Evolutionary conservation across 495 filamentous ascomycete genomes (phyloP), one percentile per base, ranked within the genome.

Genomic region (Xylaria venustula): DNA sequence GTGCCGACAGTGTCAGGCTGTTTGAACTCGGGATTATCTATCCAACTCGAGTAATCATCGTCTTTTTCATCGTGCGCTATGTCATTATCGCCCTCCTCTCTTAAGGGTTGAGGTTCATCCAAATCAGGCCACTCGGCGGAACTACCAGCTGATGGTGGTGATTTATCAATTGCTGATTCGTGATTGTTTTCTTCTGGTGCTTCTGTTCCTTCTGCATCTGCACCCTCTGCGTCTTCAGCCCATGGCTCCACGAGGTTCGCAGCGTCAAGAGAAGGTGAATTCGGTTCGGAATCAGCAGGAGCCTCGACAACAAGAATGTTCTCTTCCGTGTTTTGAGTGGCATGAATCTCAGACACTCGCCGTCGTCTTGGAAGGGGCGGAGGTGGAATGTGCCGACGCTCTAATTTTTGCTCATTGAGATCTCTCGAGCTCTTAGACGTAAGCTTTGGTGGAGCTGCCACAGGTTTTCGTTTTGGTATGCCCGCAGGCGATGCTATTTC

Each of bases 231-330:
- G 61, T 77, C 75, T 42, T 80, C 78, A 1, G 75, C 76, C 70
- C 75, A 80, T 1, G 79, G 78, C 32, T 67, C 69, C n/a, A 75
- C 60, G 50, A 77, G 76, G 15, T 25, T 61, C 12, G 57, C 20
- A 48, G 20, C 25, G 49, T 70, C 54, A 42, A 60, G 42, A 30
- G 64, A 48, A 0, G 85, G 85, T 7, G 83, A 84, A 17, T 80
- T 79, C 6, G 84, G 85, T 67, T 86, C 82, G 7, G 83, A 86
- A 23, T 77, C 76, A 3, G 70, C 71, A 5, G 85, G 85, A 3
- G 85, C 85, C 36, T 78, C 81, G 7, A 88, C 85, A 23, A 88
- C 81, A 3, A 88, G 65, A 44, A 87, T 65, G 23, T 78, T 78
- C 45, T 85, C 79, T 26, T 75, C 74, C 14, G 65, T 73, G 15